Evolutionary conservation across 202 grass and related monocot species (phyloP), one percentile per base, ranked within the genome.

Genomic region (Zizania palustris): DNA sequence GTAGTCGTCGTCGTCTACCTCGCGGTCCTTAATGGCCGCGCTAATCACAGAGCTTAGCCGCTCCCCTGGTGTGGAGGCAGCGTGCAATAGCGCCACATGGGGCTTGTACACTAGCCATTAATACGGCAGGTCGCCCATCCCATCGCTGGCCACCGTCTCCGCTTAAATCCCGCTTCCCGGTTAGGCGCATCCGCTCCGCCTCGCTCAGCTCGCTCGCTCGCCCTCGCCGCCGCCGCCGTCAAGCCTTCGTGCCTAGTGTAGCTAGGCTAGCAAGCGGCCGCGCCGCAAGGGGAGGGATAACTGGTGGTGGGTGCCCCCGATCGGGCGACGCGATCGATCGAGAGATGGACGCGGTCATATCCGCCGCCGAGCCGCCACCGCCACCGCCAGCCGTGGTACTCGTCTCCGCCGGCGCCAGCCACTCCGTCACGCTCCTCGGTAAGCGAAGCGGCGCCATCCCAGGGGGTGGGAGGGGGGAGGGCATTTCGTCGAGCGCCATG

Each of bases 381-480:
- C 53, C 65, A 39, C 67, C 71, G 69, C 89, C 73, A 10, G 64
- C 71, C n/a, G 91, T 97, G 37, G 19, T 86, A 44, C 89, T 92
- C 57, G 79, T 94, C 28, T 94, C 95, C 72, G 88, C 95, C 53
- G 91, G 91, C 63, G 91, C 95, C 41, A 93, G 91, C 87, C 95
- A 97, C 83, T 94, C 91, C 58, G 87, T 97, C 80, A 91, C 95
- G 19, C 95, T 97, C 19, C 95, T 97, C 55, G 83, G 95, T 97
- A 63, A 91, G 90, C 38, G 8, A 6, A 28, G 28, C 0, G 28
- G 28, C 28, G 48, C 5, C 16, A 1, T n/a, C 4, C 5, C 5
- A 0, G 46, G 50, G 50, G 16, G 3, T n/a, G n/a, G n/a, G n/a
- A n/a, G n/a, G n/a, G n/a, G n/a, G n/a, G n/a, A n/a, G n/a, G 12